Evolutionary conservation across 192 early-diverging fungal species (phyloP), one percentile per base, ranked within the genome.

Genomic region (Gamsiella multidivaricata): DNA sequence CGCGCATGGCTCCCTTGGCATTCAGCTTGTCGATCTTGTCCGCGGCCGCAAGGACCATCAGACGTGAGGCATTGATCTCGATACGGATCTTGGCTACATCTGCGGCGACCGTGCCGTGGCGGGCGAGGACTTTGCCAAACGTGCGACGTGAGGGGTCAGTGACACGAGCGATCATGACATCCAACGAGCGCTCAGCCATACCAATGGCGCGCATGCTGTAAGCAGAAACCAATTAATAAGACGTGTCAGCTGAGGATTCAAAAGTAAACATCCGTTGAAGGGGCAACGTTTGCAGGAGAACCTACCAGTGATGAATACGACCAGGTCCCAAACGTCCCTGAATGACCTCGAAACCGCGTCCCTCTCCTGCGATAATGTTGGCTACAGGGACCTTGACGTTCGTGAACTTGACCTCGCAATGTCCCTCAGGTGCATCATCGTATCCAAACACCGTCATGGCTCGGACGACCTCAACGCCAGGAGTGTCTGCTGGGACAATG

Each of bases 291-390:
- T n/a, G n/a, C n/a, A 59, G 45, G 14, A 15, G 23, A 61, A 12
- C 45, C 17, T 80, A 86, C 82, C 96, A 97, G 84, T 98, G 96
- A 87, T 99, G 97, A 81, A 98, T 95, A 58, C 96, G 93, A 18
- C 93, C 92, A 36, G 97, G 97, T 11, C 97, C 97, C 32, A 99
- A 86, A 6, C 97, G 87, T 18, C 96, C 97, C 86, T 99, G 97
- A 65, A 99, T 93, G 46, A 99, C 88, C 70, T 99, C 97, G 79
- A 99, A 99, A 1, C 97, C 97, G 65, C 97, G 89, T 26, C 97
- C 97, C 74, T 96, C 94, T 43, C 96, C 96, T 37, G 96, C 84
- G 31, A 99, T 82, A 62, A 99, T 91, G 82, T 96, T 96, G 45
- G 92, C 88, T n/a, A 81, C 82, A 3, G 96, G 96, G 31, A 99